Conservation (phyloP, 768 basidiomycete genomes). For the Termitomyces titanicus region DNA sequence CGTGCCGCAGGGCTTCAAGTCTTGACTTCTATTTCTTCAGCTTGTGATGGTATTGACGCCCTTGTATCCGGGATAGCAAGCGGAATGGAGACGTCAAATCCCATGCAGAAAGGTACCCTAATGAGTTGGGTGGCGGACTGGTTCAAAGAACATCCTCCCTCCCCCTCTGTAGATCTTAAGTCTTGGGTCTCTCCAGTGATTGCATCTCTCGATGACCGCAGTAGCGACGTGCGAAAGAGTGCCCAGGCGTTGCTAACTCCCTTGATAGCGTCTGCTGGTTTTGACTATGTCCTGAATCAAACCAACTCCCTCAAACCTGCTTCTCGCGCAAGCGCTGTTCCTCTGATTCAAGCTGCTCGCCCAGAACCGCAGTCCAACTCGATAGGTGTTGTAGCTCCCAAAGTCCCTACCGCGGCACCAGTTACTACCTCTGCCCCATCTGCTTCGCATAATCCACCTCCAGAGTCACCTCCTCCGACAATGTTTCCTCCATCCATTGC, state of each 20-base stretch:
- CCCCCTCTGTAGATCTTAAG: conserved; percentile 61
- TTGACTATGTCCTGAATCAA: conserved; percentile 82
- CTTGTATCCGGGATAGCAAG: conserved; percentile 77
- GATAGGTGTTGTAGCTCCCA: not conserved
- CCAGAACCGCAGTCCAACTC: conserved; percentile 28
- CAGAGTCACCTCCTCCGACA: conserved; percentile 40
- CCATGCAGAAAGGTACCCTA: conserved; percentile 77
- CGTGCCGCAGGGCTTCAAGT: conserved; percentile 76
- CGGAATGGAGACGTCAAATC: conserved; percentile 83
- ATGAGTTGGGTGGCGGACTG: conserved; percentile 79
- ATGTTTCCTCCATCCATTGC: conserved; percentile 33
- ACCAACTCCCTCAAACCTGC: conserved; percentile 89
- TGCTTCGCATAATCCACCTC: conserved; percentile 35
- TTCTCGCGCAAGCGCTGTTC: conserved; percentile 76
- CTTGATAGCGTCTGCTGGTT: conserved; percentile 73
- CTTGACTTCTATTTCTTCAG: conserved; percentile 77
- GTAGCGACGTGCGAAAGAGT: conserved; percentile 85
- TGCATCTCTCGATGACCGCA: conserved; percentile 86
- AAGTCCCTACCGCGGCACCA: conserved; percentile 15
- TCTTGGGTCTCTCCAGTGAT: conserved; percentile 65
- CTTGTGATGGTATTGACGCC: conserved; percentile 80
- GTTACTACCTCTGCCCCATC: conserved; percentile 26
- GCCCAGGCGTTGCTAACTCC: conserved; percentile 79
- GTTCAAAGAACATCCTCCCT: conserved; percentile 62
- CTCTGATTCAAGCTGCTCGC: conserved; percentile 85